These are phyloP conservation scores for Sequoia sempervirens DNA, from an alignment of 75 land plant genomes.

Conservation along the genomic window DNA sequence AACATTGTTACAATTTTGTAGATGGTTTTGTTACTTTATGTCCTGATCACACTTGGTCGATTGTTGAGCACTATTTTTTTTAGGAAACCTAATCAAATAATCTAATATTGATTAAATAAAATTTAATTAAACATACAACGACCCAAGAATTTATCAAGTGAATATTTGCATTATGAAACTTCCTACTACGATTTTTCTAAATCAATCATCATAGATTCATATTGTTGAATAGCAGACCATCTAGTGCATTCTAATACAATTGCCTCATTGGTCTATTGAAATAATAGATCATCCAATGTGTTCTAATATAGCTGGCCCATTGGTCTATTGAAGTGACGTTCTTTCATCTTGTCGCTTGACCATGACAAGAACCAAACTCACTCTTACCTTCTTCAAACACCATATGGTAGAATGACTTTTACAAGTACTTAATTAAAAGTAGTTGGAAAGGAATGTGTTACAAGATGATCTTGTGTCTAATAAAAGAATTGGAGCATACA, in stretches of 20 bases:
- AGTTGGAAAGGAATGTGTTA: not conserved
- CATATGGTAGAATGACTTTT: not conserved
- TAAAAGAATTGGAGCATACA: not conserved
- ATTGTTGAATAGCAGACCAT: not conserved
- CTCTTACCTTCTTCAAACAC: not conserved
- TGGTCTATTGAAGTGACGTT: not conserved
- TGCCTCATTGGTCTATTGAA: not conserved
- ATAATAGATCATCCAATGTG: not conserved
- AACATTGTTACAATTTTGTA: not conserved
- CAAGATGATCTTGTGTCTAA: not conserved
- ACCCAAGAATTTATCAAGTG: not conserved
- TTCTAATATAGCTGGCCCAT: not conserved
- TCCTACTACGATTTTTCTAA: not conserved
- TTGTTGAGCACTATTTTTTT: not conserved
- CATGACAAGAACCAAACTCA: not conserved
- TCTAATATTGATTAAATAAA: no score
- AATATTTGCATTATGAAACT: not conserved
- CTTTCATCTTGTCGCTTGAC: not conserved
- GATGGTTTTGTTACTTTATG: not conserved
- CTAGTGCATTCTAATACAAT: not conserved
- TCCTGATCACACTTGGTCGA: not conserved
- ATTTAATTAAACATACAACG: not conserved
- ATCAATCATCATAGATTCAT: not conserved
- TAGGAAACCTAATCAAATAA: not conserved
- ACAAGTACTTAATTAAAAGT: not conserved